Conservation (phyloP, 2,329 filamentous ascomycete genomes). For the Penicillium paneum region DNA sequence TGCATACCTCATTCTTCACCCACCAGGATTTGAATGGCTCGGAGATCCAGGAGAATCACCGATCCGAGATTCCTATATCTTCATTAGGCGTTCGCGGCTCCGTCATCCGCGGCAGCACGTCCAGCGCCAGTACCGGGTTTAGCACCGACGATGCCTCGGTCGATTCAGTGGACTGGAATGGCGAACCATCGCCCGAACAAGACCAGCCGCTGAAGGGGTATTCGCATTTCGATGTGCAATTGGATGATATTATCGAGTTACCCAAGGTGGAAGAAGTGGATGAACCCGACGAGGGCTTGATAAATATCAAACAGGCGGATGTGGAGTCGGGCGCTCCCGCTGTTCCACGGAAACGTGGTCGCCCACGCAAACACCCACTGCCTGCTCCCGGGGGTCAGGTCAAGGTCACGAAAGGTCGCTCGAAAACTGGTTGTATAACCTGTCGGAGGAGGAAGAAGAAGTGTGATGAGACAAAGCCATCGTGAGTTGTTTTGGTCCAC, state of each 20-base stretch:
- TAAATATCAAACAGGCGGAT: slow-evolving; percentile 31
- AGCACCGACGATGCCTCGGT: slow-evolving; percentile 36
- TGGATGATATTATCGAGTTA: slow-evolving; percentile 35
- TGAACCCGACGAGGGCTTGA: slow-evolving; percentile 46
- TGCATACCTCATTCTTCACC: slow-evolving; percentile 32
- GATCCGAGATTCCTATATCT: slow-evolving; percentile 22
- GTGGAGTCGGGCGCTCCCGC: slow-evolving; percentile 34
- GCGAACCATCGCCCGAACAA: slow-evolving; percentile 22
- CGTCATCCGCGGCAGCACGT: slow-evolving; percentile 28
- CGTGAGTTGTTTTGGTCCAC: slow-evolving; percentile 28
- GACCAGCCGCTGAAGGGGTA: slow-evolving; percentile 20
- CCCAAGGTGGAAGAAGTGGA: slow-evolving; percentile 58
- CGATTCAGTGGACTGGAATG: slow-evolving; percentile 31
- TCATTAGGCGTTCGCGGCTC: slow-evolving; percentile 28
- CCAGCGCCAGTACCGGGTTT: slow-evolving; percentile 28
- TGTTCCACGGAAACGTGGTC: slow-evolving; percentile 63
- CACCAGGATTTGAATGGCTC: slow-evolving; percentile 21
- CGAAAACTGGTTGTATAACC: slow-evolving; percentile 58
- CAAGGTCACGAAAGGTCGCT: slow-evolving; percentile 72
- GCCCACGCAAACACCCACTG: slow-evolving; percentile 77
- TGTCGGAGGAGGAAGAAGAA: slow-evolving; percentile 62
- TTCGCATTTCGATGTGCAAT: slow-evolving; percentile 27
- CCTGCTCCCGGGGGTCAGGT: slow-evolving; percentile 56
- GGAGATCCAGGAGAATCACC: slow-evolving; percentile 20
- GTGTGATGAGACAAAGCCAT: slow-evolving; percentile 48